These are phyloP conservation scores for Leccinum pallidistipes DNA, from an alignment of 1,284 basidiomycete genomes.

Conservation along the genomic window DNA sequence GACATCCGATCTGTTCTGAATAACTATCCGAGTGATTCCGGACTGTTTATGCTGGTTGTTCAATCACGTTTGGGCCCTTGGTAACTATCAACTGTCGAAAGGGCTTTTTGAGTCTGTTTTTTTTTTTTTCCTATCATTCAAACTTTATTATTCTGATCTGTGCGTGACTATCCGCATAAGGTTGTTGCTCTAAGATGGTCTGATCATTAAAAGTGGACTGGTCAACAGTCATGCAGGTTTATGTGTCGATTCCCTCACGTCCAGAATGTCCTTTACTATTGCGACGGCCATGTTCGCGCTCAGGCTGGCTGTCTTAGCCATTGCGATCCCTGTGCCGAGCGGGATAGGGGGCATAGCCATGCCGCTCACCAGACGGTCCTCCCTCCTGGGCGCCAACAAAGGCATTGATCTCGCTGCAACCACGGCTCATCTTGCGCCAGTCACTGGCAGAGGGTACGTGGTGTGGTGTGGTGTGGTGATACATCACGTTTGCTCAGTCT, in stretches of 20 bases:
- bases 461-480: too few species aligned
- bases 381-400: neutral
- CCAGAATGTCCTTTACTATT: neutral
- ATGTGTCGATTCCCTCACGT: neutral
- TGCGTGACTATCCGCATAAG: neutral
- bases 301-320: neutral
- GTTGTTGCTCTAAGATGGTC: neutral
- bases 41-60: neutral
- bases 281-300: neutral
- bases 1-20: neutral
- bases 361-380: neutral
- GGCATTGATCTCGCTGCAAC: neutral
- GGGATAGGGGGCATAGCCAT: neutral
- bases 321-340: neutral
- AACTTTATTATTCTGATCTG: neutral
- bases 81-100: neutral
- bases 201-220: neutral
- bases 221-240: neutral
- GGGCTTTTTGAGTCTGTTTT: neutral
- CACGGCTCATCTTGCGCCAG: neutral
- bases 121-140: too few species aligned
- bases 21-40: neutral
- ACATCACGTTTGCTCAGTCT: neutral
- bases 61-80: neutral
- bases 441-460: neutral